phyloP scores from a whole-genome alignment of 2,329 filamentous ascomycete genomes.

The Whalleya microplaca region DNA sequence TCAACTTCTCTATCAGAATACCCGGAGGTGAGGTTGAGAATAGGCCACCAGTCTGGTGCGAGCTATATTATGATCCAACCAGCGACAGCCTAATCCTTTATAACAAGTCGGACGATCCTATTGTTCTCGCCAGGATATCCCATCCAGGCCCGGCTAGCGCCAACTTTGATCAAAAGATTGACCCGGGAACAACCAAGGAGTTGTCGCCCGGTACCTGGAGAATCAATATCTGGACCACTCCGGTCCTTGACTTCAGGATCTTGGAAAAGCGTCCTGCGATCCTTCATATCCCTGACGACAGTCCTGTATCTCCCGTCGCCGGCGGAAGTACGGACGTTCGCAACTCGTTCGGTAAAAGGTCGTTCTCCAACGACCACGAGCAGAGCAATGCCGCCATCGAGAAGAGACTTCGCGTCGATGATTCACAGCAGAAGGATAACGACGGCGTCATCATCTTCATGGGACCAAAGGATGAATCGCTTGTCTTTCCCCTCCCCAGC shows the following conservation, averaged over 20 bases:
- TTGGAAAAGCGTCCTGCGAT: constrained; percentile 56
- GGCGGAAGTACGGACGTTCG: constrained; percentile 41
- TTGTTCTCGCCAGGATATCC: constrained; percentile 52
- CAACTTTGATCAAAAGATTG: constrained; percentile 49
- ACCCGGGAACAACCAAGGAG: constrained; percentile 49
- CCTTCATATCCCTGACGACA: constrained; percentile 40
- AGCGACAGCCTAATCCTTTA: constrained; percentile 62
- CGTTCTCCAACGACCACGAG: constrained; percentile 50
- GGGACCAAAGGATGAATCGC: constrained; percentile 51
- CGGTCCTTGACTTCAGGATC: constrained; percentile 61
- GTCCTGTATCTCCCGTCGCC: constrained; percentile 33
- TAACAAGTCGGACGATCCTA: constrained; percentile 59
- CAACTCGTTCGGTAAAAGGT: constrained; percentile 56
- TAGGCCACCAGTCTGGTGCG: constrained; percentile 59
- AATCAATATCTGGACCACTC: constrained; percentile 52
- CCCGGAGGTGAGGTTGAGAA: constrained; percentile 49
- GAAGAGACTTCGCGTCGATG: constrained; percentile 46
- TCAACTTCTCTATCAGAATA: constrained; percentile 63
- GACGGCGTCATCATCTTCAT: constrained; percentile 61
- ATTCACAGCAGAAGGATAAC: constrained; percentile 37
- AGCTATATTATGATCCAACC: constrained; percentile 62
- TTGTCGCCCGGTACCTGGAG: constrained; percentile 61
- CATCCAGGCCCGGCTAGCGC: constrained; percentile 44
- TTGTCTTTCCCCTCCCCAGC: constrained; percentile 56
- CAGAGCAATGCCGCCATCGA: constrained; percentile 37